Evolutionary conservation across 192 early-diverging fungal species (phyloP), one percentile per base, ranked within the genome.

Genomic region (Helicostylum pulchrum): DNA sequence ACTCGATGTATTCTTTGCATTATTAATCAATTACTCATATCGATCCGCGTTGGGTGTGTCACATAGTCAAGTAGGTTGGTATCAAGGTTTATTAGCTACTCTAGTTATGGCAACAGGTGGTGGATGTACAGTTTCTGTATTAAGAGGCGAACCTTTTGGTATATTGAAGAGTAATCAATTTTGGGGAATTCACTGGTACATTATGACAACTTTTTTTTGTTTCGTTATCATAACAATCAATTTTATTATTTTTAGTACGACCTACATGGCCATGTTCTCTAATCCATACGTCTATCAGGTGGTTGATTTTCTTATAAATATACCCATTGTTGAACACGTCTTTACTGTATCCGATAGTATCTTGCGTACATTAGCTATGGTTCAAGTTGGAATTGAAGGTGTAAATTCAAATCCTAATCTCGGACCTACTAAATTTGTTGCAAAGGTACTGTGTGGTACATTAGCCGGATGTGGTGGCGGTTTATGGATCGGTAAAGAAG

Each of bases 391-490:
- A 30, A 67, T 74, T 12, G 62, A 74, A 23, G 72, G 72, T 49
- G 72, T 74, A 7, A 53, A 39, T 20, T 26, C 46, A 19, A 55
- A 66, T n/a, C 53, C 62, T n/a, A 48, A 42, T 23, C 42, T 68
- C 30, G 66, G 72, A 10, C 43, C 48, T 21, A 66, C 61, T 19
- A 74, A 74, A 39, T 65, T 62, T 12, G 67, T 74, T 14, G 72
- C 72, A 20, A 62, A 62, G 56, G 31, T 74, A 14, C 26, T 74
- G 12, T 74, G 72, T 46, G 72, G 72, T 34, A 74, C 72, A 10
- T 55, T 74, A 14, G 62, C 48, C 23, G 72, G 72, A n/a, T 62
- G 61, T 64, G 72, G 72, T 53, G 72, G 72, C 44, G 66, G 61
- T 12, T 21, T 74, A 21, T 68, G 65, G 65, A 66, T 66, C 59